phyloP scores from a whole-genome alignment of 1,139 yeast species.

The Keqinozyma sinolaborantium region DNA sequence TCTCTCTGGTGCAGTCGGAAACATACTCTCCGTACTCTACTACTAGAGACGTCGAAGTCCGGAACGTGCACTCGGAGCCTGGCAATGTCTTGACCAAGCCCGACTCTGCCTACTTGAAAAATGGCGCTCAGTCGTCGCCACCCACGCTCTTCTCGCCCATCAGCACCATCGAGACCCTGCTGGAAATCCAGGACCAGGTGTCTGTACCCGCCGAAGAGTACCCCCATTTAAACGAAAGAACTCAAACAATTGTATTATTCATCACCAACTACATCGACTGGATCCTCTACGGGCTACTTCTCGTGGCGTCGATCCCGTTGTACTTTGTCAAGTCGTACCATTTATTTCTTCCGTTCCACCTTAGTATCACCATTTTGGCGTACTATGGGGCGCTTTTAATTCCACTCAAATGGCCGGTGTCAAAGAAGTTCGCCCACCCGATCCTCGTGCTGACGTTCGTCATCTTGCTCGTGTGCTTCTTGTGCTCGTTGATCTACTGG shows the following conservation, averaged over 20 bases:
- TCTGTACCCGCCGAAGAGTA: conserved; percentile 1
- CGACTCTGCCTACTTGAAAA: not conserved
- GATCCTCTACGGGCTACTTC: conserved; percentile 42
- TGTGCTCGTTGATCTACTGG: conserved; percentile 53
- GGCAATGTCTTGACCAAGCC: not conserved
- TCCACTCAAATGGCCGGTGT: conserved; percentile 43
- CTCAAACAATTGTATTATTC: conserved; percentile 32
- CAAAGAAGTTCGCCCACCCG: conserved; percentile 62
- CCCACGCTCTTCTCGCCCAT: not conserved
- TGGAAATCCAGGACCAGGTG: not conserved
- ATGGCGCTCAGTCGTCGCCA: conserved; percentile 1
- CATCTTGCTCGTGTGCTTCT: conserved; percentile 58
- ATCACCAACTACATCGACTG: conserved; percentile 53
- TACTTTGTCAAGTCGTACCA: conserved; percentile 45
- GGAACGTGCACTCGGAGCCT: not conserved
- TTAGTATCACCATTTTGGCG: conserved; percentile 55
- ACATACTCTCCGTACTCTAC: no score
- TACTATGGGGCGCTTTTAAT: conserved; percentile 51
- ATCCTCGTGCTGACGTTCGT: conserved; percentile 62
- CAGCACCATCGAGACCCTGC: not conserved
- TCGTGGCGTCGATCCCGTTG: conserved; percentile 53
- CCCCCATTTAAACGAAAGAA: conserved; percentile 10
- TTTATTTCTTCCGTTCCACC: conserved; percentile 59
- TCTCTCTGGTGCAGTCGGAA: no score
- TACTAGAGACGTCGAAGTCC: not conserved